These are phyloP conservation scores for Podospora appendiculata DNA, from an alignment of 495 filamentous ascomycete species.

Conservation along the genomic window DNA sequence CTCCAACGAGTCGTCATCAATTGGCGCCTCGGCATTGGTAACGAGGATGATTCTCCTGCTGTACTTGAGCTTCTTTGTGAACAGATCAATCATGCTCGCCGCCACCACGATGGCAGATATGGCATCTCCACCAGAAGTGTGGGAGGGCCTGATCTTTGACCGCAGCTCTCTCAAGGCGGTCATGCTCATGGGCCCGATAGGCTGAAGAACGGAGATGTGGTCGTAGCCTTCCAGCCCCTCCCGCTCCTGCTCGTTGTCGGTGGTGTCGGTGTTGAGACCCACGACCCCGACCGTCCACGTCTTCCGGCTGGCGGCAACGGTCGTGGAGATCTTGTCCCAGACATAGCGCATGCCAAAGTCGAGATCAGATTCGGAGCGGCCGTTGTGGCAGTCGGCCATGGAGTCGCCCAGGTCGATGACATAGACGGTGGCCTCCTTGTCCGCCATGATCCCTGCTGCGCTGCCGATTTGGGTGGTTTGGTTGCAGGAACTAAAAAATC, in stretches of 20 bases:
- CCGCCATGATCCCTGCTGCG: constrained; percentile 56
- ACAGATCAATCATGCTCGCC: constrained; percentile 72
- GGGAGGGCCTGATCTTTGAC: constrained; percentile 56
- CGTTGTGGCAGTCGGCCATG: constrained; percentile 69
- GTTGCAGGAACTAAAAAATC: neutral
- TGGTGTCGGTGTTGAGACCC: constrained; percentile 74
- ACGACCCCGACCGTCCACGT: constrained; percentile 74
- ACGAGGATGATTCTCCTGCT: constrained; percentile 74
- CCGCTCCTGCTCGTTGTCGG: constrained; percentile 54
- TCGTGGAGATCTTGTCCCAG: constrained; percentile 89
- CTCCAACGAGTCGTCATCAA: constrained; percentile 59
- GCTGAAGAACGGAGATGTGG: constrained; percentile 67
- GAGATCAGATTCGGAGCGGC: constrained; percentile 71
- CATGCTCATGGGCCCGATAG: constrained; percentile 67
- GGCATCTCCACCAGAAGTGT: constrained; percentile 56
- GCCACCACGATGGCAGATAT: constrained; percentile 82
- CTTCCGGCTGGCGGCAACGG: constrained; percentile 75
- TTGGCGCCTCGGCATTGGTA: constrained; percentile 65
- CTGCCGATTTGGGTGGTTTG: neutral
- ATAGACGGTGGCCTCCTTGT: constrained; percentile 91
- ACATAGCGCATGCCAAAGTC: constrained; percentile 90
- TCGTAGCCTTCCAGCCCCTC: constrained; percentile 58
- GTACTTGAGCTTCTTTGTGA: constrained; percentile 87
- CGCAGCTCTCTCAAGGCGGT: constrained; percentile 57
- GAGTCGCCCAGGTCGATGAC: constrained; percentile 79